A percentile compares a stretch with the other conserved stretches of the same genome.
These are phyloP conservation scores for Diospyros kaki DNA, from an alignment of 148 eudicot species.

Conservation along the genomic window DNA sequence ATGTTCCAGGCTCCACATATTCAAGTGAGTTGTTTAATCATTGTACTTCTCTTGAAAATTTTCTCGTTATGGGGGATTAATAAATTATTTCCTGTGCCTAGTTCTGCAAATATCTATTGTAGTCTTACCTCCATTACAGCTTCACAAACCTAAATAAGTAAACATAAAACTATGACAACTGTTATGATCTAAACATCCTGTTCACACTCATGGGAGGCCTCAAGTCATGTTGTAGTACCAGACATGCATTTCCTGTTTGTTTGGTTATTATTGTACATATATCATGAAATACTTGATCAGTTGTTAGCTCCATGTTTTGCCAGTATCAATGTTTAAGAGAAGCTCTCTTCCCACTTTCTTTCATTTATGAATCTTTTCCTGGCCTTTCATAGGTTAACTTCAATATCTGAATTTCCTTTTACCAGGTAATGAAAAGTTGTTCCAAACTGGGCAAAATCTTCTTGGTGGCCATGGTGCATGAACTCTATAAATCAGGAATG, in stretches of 20 bases:
- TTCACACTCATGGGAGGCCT: background rate
- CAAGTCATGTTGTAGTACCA: background rate
- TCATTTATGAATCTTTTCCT: background rate
- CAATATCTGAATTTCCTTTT: background rate
- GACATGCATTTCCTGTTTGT: background rate
- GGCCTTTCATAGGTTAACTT: background rate
- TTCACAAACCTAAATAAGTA: background rate
- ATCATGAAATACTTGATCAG: background rate
- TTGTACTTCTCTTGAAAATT: too few relatives aligned
- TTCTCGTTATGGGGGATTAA: too few relatives aligned
- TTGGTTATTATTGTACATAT: too few relatives aligned
- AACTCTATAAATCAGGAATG: conserved; percentile 93
- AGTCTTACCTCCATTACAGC: background rate
- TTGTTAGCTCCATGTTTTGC: background rate
- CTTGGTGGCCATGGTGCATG: conserved; percentile 96
- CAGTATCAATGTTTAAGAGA: background rate
- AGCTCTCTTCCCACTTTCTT: background rate
- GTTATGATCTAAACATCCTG: background rate
- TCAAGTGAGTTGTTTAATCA: conserved; percentile 46
- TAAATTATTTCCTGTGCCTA: background rate
- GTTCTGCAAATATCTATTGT: background rate
- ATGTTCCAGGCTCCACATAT: conserved; percentile 99
- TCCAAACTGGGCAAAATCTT: conserved; percentile 76
- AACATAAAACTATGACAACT: background rate
- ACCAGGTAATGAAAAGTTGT: conserved; percentile 73